Base-by-base conservation (phyloP, 1,284 basidiomycete species). In the Athelia psychrophila region DNA sequence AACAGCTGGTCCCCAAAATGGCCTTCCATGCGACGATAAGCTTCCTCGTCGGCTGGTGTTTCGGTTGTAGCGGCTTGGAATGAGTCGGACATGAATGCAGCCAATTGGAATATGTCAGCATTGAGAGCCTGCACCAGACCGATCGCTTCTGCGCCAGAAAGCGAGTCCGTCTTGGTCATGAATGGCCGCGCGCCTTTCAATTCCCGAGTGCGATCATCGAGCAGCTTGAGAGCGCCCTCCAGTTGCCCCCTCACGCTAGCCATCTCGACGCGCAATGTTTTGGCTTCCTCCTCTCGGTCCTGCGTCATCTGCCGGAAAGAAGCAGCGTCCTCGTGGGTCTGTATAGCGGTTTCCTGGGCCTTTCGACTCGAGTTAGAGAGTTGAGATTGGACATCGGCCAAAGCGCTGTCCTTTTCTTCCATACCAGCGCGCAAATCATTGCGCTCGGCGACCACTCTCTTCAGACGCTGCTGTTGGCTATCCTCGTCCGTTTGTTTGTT, bases 141-240 rank as follows among this genome's bases (percentile, higher is more conserved):
- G 30, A 78, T 71, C 33, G 80, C 73, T 32, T 83, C 80, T 13
- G 71, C 72, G 3, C 72, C 75, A 0, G 79, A 74, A 33, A 76
- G 60, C 15, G 66, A 56, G 53, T 81, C 78, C 15, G 70, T 66
- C 53, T 74, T 78, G 13, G 71, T 70, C 59, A 80, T 64, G 64
- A 73, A 80, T 27, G 64, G 60, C 51, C 78, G 71, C 0, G 78
- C 72, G 8, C 69, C 74, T 45, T 72, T 73, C 25, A 81, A 62
- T 56, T 80, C 27, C 6, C 27, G 27, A 30, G 27, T 73, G 33
- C 75, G 71, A 0, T 68, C 61, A 2, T 73, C 68, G 52, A 80
- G 67, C 51, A 78, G 63, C 3, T 63, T 22, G n/a, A 38, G n/a
- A 9, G 44, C 24, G 44, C 23, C 10, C 8, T n/a, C 44, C 9